Conservation (phyloP, 192 early-diverging fungal species). For the Dissophora ornata region DNA sequence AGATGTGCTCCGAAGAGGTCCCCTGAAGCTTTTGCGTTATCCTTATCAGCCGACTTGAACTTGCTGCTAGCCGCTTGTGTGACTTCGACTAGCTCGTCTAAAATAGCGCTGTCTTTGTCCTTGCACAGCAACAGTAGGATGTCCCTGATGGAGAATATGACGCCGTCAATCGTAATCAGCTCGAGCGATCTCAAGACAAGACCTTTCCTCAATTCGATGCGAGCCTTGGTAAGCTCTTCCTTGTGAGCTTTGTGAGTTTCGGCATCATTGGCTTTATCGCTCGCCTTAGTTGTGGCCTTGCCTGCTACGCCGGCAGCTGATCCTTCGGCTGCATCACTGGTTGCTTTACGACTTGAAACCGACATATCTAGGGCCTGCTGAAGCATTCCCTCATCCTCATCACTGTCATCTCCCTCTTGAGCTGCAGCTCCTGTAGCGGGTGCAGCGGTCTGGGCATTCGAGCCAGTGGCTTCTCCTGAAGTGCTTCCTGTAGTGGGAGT, state of each 20-base stretch:
- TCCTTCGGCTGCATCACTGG: constrained; percentile 13
- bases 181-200: constrained; percentile 47
- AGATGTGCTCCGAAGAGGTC: constrained; percentile 57
- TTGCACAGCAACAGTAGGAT: constrained; percentile 66
- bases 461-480: neutral
- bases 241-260: constrained; percentile 23
- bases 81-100: constrained; percentile 35
- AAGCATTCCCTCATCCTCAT: constrained; percentile 20
- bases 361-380: constrained; percentile 40
- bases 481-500: neutral
- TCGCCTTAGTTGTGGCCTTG: constrained; percentile 41
- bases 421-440: constrained; percentile 3
- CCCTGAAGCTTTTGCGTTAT: neutral
- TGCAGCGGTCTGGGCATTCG: neutral
- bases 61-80: constrained; percentile 7
- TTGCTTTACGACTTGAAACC: constrained; percentile 1
- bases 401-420: constrained; percentile 5
- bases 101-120: constrained; percentile 43
- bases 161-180: constrained; percentile 66
- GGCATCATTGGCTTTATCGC: neutral
- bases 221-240: constrained; percentile 48
- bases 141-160: constrained; percentile 76
- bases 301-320: constrained; percentile 35
- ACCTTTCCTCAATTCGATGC: constrained; percentile 53
- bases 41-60: neutral